These are phyloP conservation scores for Vicia faba DNA, from an alignment of 306 rosid species.

Conservation along the genomic window DNA sequence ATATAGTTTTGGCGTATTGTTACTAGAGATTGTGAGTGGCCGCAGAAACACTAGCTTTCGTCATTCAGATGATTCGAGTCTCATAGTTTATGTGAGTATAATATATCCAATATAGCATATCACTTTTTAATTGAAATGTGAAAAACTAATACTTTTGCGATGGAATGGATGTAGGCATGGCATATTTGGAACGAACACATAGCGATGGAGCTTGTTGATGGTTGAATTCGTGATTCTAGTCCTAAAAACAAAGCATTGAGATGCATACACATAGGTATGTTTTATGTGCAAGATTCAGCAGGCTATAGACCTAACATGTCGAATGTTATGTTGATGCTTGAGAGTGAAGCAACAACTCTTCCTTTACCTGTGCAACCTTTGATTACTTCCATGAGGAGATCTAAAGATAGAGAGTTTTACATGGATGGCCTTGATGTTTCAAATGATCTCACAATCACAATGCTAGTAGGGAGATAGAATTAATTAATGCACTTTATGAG, in stretches of 20 bases:
- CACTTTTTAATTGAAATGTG: neutral
- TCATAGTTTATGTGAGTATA: constrained; percentile 76
- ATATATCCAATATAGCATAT: neutral
- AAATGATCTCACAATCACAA: constrained; percentile 68
- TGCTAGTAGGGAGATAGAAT: constrained; percentile 66
- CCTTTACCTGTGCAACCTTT: constrained; percentile 69
- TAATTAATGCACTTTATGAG: constrained; percentile 7
- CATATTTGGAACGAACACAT: constrained; percentile 67
- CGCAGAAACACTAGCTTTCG: constrained; percentile 75
- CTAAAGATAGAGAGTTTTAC: constrained; percentile 46
- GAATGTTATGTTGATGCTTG: constrained; percentile 72
- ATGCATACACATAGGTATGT: constrained; percentile 78
- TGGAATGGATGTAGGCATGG: constrained; percentile 74
- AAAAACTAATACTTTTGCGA: constrained; percentile 20
- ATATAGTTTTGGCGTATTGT: constrained; percentile 83
- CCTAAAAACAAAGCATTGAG: constrained; percentile 54
- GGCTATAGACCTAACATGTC: constrained; percentile 75
- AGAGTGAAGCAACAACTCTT: constrained; percentile 68
- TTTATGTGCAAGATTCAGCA: constrained; percentile 90
- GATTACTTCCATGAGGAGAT: constrained; percentile 58
- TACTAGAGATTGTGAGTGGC: constrained; percentile 78
- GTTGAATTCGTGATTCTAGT: constrained; percentile 52
- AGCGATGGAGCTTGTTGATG: constrained; percentile 67
- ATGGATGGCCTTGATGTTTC: constrained; percentile 56
- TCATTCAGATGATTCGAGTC: constrained; percentile 59